Evolutionary conservation across 768 basidiomycete genomes (phyloP), one percentile per base, ranked within the genome.

Genomic region (Auriculariales sp.): DNA sequence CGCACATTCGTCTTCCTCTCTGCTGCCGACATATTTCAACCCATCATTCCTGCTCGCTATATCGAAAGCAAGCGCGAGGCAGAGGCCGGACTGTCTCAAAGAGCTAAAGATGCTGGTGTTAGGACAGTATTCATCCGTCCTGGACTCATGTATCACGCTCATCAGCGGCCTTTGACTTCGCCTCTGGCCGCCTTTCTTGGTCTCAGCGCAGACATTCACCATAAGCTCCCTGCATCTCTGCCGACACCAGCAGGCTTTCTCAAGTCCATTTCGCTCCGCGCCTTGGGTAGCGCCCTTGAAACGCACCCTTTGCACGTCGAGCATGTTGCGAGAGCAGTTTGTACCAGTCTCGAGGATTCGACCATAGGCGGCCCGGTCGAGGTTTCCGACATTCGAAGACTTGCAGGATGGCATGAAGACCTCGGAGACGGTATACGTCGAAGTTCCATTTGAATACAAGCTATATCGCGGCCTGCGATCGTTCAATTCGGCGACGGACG

Each of bases 141-240:
- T 7, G 95, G 93, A 55, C 71, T 99, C 48, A 90, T 99, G 57
- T 98, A 98, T 66, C 94, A 98, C 61, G 85, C 94, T 7, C 91
- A 95, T 64, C 71, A 82, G 56, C 81, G 92, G 35, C 95, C 95
- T n/a, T 59, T 93, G 45, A 83, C 84, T 9, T 83, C 89, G 34
- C 83, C 89, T 47, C 72, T 86, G 48, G 92, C 94, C 1, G 81
- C 83, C 91, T 49, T 72, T 95, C 34, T 88, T 91, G 60, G 65
- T 93, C 6, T 86, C 91, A 22, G 76, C 89, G 9, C 70, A 73
- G 5, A n/a, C n/a, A 49, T 91, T 24, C 88, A 91, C 59, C 66
- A 71, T 15, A 76, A 72, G 49, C 59, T 75, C 34, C 77, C 86
- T 50, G 53, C 59, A 53, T 64, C 67, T 46, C 42, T 83, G 35